Conservation (phyloP, 257 asterid genomes). For the Jacaranda mimosifolia region DNA sequence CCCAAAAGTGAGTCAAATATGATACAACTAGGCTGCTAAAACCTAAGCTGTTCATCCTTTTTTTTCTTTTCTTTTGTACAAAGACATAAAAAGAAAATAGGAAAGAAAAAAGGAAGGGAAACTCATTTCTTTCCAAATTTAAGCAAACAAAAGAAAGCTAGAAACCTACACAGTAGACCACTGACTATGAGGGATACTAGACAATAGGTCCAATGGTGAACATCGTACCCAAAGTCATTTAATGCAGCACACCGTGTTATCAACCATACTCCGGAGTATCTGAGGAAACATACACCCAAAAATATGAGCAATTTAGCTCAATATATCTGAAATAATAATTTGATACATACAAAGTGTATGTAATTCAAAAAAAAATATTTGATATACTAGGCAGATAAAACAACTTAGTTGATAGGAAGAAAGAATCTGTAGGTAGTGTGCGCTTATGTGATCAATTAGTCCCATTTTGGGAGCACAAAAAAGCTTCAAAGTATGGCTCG, state of each 20-base stretch:
- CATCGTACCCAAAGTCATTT: slow-evolving; percentile 72
- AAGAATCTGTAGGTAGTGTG: no score
- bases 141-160: slow-evolving; percentile 82
- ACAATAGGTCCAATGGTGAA: slow-evolving; percentile 64
- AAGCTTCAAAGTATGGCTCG: no score
- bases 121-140: slow-evolving; percentile 69
- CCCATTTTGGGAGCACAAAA: no score
- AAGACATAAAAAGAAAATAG: background rate
- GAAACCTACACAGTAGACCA: slow-evolving; percentile 67
- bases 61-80: slow-evolving; percentile 3
- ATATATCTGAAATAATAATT: no score
- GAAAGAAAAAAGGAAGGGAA: background rate
- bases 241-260: slow-evolving; percentile 84
- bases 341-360: no score
- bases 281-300: slow-evolving; percentile 33
- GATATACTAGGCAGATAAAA: no score
- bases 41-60: background rate
- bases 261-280: slow-evolving; percentile 90
- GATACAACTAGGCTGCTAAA: slow-evolving; percentile 37
- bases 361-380: no score
- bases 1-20: slow-evolving; percentile 28
- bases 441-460: no score
- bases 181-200: slow-evolving; percentile 51
- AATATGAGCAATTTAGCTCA: background rate
- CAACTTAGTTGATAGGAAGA: no score